Percentiles rank a stretch among this genome's conserved stretches.
These are phyloP conservation scores for Penicillium atrosanguineum DNA, from an alignment of 495 filamentous ascomycete genomes.

Conservation along the genomic window DNA sequence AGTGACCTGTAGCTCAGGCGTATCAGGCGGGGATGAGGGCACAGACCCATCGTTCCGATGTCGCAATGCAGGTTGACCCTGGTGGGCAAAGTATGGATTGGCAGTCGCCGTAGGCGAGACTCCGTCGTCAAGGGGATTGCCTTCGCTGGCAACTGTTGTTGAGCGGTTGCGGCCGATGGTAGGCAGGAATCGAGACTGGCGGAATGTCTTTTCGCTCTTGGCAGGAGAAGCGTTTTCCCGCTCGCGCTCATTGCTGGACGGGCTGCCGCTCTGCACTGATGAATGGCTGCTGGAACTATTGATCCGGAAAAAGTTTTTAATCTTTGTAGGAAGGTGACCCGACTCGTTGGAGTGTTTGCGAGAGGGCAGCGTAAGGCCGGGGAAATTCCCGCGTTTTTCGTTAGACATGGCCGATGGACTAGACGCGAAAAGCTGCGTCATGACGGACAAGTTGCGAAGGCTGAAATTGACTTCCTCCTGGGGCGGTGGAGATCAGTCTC, in stretches of 20 bases:
- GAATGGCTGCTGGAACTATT: constrained; percentile 63
- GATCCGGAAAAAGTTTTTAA: constrained; percentile 98
- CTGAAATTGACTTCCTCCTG: constrained; percentile 1
- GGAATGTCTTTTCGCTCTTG: constrained; percentile 63
- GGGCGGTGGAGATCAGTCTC: constrained; percentile 2
- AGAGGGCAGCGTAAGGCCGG: constrained; percentile 42
- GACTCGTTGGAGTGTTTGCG: constrained; percentile 52
- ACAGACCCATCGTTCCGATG: constrained; percentile 94
- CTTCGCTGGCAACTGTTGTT: constrained; percentile 89
- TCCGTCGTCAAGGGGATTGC: constrained; percentile 81
- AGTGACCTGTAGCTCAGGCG: constrained; percentile 71
- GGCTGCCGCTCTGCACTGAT: constrained; percentile 39
- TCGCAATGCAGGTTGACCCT: constrained; percentile 86
- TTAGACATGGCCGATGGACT: constrained; percentile 40
- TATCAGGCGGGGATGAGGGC: constrained; percentile 95
- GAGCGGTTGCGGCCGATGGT: constrained; percentile 76
- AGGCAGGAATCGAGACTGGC: constrained; percentile 81
- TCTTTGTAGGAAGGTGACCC: constrained; percentile 76
- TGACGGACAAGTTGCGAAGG: constrained; percentile 15
- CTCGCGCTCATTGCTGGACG: constrained; percentile 42
- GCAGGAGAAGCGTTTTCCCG: constrained; percentile 36
- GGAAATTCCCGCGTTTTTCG: constrained; percentile 49
- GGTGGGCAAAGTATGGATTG: constrained; percentile 96
- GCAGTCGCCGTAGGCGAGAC: constrained; percentile 91
- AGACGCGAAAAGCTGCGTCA: constrained; percentile 50